Percentiles rank a stretch among this genome's conserved stretches.
Conservation (phyloP, 345 rosid species). For the Syzygium aqueum region DNA sequence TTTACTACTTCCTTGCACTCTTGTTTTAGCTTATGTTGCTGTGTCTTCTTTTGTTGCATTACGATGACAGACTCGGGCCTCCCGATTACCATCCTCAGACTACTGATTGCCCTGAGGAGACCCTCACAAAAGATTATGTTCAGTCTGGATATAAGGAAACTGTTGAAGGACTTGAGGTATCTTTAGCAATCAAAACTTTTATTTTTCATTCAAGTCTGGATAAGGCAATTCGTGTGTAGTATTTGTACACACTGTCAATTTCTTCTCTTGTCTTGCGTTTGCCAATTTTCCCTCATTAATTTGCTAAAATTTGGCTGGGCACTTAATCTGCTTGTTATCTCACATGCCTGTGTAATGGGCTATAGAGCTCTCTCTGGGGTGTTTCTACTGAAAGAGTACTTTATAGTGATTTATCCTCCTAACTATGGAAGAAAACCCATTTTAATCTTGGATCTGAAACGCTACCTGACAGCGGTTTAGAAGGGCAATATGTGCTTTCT, state of each 20-base stretch:
- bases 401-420: background rate
- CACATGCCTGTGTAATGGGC: background rate
- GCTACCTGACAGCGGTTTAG: background rate
- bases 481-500: background rate
- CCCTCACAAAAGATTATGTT: constrained; percentile 71
- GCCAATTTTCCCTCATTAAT: background rate
- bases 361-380: background rate
- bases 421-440: background rate
- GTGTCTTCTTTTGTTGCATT: background rate
- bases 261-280: background rate
- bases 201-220: background rate
- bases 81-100: constrained; percentile 94
- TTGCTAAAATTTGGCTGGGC: background rate
- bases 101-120: constrained; percentile 88
- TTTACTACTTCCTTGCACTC: background rate
- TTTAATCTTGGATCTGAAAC: background rate
- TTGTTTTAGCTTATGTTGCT: background rate
- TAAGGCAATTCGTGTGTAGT: background rate
- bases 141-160: constrained; percentile 86
- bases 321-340: background rate
- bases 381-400: background rate
- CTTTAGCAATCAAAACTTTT: background rate
- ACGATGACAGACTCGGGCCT: constrained; percentile 65
- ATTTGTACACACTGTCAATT: background rate
- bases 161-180: constrained; percentile 94